Base-by-base conservation (phyloP, 2,329 filamentous ascomycete genomes). In the Raffaelea ambrosiae region DNA sequence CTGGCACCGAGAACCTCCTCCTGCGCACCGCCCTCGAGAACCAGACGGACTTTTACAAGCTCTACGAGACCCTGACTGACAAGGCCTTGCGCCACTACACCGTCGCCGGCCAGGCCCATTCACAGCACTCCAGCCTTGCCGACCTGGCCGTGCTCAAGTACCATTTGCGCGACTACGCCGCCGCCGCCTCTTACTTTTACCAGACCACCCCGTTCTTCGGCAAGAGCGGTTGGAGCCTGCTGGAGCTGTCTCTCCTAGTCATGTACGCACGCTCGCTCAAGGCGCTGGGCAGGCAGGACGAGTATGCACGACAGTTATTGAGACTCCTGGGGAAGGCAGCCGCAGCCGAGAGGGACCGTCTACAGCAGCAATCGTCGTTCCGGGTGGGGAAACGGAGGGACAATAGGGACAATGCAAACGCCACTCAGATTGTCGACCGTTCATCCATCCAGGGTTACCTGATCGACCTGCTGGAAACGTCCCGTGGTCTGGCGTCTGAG, bases 61-160 rank as follows among this genome's bases (percentile, higher is more conserved):
- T 83, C 1, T 86, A 84, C 57, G 81, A 91, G 59, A 81, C 79
- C 10, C 71, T 96, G n/a, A 95, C 88, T 8, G 85, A 93, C 56
- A 83, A 86, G 52, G 83, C 90, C 3, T 77, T 94, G 48, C 84
- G 86, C 2, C 86, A 95, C 60, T 94, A 87, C 61, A 82, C 82
- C 14, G 79, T 88, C 4, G 88, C 90, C 4, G 85, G 83, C 48
- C 85, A 91, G 53, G 74, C 73, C 0, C 84, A 94, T 56, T 86
- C 88, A 8, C 83, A 86, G 1, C 83, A 94, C 56, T 77, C 82
- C 19, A 82, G 83, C 51, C 79, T 90, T 63, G 85, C 88, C 10
- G 93, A 98, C 63, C 74, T 97, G 41, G 93, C 89, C 1, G 77
- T 93, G 5, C 70, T 96, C 44, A 90, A 91, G 58, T 93, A 84